These are phyloP conservation scores for Ambrosiella xylebori DNA, from an alignment of 2,329 filamentous ascomycete genomes.

Conservation along the genomic window DNA sequence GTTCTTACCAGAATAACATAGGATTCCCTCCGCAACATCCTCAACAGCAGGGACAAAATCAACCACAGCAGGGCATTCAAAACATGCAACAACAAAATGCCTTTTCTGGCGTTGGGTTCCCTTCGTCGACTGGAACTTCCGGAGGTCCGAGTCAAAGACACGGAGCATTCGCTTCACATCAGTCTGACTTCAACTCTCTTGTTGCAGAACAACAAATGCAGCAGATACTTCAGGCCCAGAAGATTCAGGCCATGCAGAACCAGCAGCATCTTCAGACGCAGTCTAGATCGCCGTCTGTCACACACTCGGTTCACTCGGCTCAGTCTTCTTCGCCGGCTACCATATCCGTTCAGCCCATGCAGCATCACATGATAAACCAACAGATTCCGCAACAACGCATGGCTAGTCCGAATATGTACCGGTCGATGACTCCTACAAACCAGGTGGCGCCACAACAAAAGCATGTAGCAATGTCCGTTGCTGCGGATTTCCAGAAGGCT, in stretches of 20 bases:
- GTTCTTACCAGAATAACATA: too few species aligned
- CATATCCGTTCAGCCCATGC: neutral
- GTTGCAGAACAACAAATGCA: constrained; percentile 17
- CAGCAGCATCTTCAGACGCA: constrained; percentile 6
- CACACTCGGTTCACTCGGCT: constrained; percentile 4
- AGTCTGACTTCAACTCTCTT: constrained; percentile 12
- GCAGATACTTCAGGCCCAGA: constrained; percentile 15
- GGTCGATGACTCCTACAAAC: neutral
- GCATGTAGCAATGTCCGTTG: neutral
- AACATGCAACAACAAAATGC: neutral
- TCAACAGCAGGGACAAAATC: constrained; percentile 2
- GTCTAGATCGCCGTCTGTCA: constrained; percentile 4
- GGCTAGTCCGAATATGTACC: neutral
- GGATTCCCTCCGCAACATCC: neutral
- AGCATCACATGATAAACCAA: neutral
- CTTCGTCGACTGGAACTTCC: neutral
- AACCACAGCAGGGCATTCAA: neutral
- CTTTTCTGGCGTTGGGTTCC: constrained; percentile 1
- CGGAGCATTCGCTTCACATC: neutral
- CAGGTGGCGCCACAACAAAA: neutral
- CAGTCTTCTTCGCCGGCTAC: constrained; percentile 7
- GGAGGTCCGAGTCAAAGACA: neutral
- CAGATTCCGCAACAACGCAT: neutral
- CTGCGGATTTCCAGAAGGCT: neutral
- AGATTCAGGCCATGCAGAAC: constrained; percentile 4